Base-by-base conservation (phyloP, 106 monocot genomes). In the Posidonia australis region DNA sequence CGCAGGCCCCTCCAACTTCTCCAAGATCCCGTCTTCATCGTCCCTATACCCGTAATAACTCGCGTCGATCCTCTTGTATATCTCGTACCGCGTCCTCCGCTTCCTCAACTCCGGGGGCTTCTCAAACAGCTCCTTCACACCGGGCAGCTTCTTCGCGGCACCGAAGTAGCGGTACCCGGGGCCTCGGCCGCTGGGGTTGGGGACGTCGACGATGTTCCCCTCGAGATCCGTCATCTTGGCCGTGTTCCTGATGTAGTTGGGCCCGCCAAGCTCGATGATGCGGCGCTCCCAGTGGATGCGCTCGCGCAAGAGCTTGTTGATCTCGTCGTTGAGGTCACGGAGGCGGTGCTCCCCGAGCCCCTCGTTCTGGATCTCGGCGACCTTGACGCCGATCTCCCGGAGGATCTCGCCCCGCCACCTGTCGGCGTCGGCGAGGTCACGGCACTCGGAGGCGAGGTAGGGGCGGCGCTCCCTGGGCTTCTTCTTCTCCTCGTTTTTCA, bases 401-500 rank as follows among this genome's bases (percentile, higher is more conserved):
- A 96, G 82, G 62, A 96, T 96, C 78, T 96, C 86, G 46, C 76
- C 67, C 16, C 94, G 86, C 94, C 94, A 96, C 0, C 73, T 65
- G 69, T 90, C 84, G 42, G 94, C 94, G 12, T 96, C 94, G 23
- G 94, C 86, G 68, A 96, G 94, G 77, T 96, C 94, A 21, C 94
- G 84, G 79, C 94, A 96, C 82, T 96, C 94, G 17, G 94, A 87
- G 28, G 88, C 88, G 60, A 96, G 90, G 78, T 81, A 96, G 10
- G 94, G 94, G 19, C 94, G 94, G 57, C 94, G 94, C 72, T 90
- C 90, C 74, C 74, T 84, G 44, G 94, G 94, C 76, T 84, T 96
- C 74, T 77, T 77, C 78, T 87, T 96, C 84, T 96, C 94, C 84
- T 96, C 94, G 46, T 80, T 74, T 76, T 96, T 96, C 94, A 96